A percentile compares a stretch with the other conserved stretches of the same genome.
Conservation (phyloP, 192 early-diverging fungal species). For the Mortierella antarctica region DNA sequence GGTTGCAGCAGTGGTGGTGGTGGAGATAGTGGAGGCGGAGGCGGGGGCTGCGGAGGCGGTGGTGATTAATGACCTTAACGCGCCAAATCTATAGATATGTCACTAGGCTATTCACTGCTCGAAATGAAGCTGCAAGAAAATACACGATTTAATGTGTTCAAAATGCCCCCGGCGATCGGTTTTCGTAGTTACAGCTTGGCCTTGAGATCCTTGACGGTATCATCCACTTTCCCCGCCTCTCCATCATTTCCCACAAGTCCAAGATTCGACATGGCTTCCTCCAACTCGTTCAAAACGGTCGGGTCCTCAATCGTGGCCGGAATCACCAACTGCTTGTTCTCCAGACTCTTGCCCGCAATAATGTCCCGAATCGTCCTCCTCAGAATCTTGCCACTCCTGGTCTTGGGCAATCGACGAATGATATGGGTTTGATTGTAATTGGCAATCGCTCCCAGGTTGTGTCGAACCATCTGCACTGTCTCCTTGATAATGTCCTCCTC, state of each 20-base stretch:
- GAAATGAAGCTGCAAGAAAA: background rate
- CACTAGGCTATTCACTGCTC: background rate
- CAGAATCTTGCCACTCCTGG: constrained; percentile 86
- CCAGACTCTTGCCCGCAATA: constrained; percentile 67
- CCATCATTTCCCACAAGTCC: constrained; percentile 51
- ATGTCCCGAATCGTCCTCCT: constrained; percentile 80
- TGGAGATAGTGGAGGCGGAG: background rate
- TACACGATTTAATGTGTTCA: background rate
- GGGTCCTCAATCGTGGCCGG: constrained; percentile 88
- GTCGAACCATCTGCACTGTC: constrained; percentile 69
- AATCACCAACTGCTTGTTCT: constrained; percentile 54
- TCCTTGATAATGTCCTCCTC: constrained; percentile 55
- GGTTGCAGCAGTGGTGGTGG: background rate
- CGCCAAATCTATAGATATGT: background rate
- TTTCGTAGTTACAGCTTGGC: constrained; percentile 28
- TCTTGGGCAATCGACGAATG: constrained; percentile 84
- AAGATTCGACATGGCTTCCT: constrained; percentile 28
- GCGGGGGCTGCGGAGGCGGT: background rate
- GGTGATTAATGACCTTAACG: background rate
- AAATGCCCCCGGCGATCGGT: background rate
- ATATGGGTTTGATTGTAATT: constrained; percentile 78
- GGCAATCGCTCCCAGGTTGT: constrained; percentile 84
- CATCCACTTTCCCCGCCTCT: constrained; percentile 46
- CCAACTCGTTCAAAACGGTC: constrained; percentile 62
- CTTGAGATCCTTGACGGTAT: constrained; percentile 33